Percentiles rank a stretch among this genome's conserved stretches.
Evolutionary conservation across 345 rosid genomes (phyloP).

Genomic region (Litchi chinensis): DNA sequence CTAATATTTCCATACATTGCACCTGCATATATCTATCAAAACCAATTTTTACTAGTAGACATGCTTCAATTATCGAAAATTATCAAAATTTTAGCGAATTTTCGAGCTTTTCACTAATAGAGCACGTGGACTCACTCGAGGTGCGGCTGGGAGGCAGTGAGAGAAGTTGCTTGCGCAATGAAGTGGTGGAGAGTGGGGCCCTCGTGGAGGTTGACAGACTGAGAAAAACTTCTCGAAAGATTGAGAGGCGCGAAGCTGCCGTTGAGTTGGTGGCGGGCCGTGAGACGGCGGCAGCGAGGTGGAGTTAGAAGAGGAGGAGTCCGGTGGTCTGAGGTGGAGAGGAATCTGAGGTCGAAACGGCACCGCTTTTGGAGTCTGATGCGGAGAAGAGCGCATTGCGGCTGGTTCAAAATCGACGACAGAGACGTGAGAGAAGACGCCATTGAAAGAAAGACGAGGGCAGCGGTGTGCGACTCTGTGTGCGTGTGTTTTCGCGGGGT

Average conservation of each 20-base stretch:
- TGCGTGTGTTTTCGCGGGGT: conserved; percentile 16
- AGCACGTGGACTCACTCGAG: conserved; percentile 51
- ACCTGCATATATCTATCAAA: no score
- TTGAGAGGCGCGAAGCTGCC: conserved; percentile 30
- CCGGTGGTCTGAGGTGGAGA: conserved; percentile 35
- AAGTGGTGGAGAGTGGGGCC: conserved; percentile 66
- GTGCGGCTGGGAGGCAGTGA: conserved; percentile 49
- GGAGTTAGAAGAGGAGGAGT: conserved; percentile 28
- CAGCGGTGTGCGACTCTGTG: background rate
- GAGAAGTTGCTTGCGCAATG: conserved; percentile 49
- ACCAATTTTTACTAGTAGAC: no score
- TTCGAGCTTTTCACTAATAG: background rate
- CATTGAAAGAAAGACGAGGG: conserved; percentile 39
- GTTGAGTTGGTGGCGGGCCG: conserved; percentile 19
- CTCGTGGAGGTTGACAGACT: conserved; percentile 34
- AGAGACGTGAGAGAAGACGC: conserved; percentile 73
- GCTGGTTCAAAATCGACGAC: conserved; percentile 49
- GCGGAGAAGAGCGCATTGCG: conserved; percentile 44
- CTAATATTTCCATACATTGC: no score
- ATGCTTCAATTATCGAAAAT: no score
- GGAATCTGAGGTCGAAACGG: conserved; percentile 37
- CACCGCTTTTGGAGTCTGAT: conserved; percentile 42
- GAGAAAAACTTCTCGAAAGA: conserved; percentile 54
- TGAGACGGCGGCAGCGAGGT: conserved; percentile 21
- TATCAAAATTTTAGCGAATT: no score